phyloP scores from a whole-genome alignment of 768 basidiomycete species.

The Cystobasidium tubakii region DNA sequence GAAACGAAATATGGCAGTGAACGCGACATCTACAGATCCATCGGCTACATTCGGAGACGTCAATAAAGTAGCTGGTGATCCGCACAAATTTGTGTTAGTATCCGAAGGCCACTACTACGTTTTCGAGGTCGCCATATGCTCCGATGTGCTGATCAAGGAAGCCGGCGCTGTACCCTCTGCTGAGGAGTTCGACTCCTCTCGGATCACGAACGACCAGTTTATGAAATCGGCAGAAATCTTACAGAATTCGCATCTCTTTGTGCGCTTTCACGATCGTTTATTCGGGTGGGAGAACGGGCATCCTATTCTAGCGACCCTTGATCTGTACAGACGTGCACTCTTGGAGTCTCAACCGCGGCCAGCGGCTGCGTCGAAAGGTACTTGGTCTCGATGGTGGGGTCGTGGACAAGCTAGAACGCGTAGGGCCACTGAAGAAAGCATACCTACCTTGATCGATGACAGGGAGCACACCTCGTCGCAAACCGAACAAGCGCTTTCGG shows the following conservation, averaged over 20 bases:
- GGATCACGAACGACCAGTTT: constrained; percentile 34
- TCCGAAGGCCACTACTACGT: constrained; percentile 59
- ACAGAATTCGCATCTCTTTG: constrained; percentile 31
- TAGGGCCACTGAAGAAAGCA: constrained; percentile 8
- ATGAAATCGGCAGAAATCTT: constrained; percentile 5
- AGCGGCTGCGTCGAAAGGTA: constrained; percentile 55
- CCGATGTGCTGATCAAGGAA: neutral
- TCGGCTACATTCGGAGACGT: neutral
- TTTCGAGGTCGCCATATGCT: constrained; percentile 49
- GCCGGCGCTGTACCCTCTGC: neutral
- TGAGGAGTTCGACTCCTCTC: neutral
- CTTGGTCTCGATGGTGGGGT: constrained; percentile 61
- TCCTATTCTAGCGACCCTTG: constrained; percentile 68
- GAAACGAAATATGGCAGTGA: neutral
- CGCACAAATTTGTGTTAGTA: constrained; percentile 61
- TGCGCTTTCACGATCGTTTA: constrained; percentile 22
- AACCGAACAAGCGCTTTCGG: neutral
- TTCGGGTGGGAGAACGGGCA: constrained; percentile 64
- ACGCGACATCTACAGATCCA: neutral
- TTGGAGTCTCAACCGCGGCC: constrained; percentile 4
- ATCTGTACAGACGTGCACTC: constrained; percentile 57
- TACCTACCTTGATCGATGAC: neutral
- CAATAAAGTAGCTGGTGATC: constrained; percentile 51
- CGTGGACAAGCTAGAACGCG: constrained; percentile 17
- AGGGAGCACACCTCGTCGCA: neutral